phyloP scores from a whole-genome alignment of 306 rosid species.

The Dalbergia cochinchinensis region DNA sequence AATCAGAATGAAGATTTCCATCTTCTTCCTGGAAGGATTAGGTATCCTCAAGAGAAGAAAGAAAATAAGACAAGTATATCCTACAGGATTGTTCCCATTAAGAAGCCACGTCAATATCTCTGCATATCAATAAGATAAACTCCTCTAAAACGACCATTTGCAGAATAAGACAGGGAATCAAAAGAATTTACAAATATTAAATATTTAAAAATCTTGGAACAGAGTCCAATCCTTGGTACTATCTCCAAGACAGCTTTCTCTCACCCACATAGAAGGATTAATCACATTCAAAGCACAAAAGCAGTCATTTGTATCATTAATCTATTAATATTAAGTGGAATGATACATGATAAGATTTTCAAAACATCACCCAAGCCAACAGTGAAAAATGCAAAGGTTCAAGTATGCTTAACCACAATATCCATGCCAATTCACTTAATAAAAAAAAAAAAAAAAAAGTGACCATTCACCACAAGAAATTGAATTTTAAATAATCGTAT shows the following conservation, averaged over 20 bases:
- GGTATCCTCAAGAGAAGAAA: not conserved
- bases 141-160: not conserved
- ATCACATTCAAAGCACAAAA: not conserved
- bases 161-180: not conserved
- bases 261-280: not conserved
- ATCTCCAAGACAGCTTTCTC: not conserved
- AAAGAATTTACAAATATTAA: not conserved
- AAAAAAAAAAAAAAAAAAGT: not conserved
- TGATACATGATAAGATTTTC: not conserved
- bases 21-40: not conserved
- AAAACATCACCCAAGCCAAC: not conserved
- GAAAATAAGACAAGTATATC: not conserved
- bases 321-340: not conserved
- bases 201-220: not conserved
- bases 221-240: not conserved
- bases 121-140: not conserved
- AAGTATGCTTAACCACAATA: slow-evolving; percentile 23
- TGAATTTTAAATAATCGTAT: not conserved
- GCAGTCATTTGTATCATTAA: not conserved
- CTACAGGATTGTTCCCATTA: not conserved
- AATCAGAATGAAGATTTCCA: not conserved
- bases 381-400: not conserved
- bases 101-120: not conserved
- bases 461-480: not conserved
- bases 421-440: not conserved